Conservation (phyloP, 1,284 basidiomycete genomes). For the Puccinia triticina region DNA sequence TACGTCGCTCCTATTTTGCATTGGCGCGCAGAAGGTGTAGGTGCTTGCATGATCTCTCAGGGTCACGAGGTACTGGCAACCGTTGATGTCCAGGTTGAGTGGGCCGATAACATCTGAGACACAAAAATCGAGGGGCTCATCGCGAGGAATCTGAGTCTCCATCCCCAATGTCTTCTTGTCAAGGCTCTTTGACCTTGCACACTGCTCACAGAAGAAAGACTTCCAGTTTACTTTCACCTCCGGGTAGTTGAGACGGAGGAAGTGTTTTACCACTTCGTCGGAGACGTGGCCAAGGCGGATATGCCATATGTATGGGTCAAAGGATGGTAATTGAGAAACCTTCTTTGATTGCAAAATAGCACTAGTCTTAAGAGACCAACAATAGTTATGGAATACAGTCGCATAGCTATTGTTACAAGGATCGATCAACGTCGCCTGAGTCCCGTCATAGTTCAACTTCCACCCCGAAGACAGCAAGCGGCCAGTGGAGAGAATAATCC, state of each 20-base stretch:
- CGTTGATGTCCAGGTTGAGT: background rate
- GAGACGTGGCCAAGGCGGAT: constrained; percentile 1
- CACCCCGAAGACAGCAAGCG: background rate
- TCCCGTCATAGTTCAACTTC: background rate
- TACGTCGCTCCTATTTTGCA: background rate
- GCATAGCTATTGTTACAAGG: background rate
- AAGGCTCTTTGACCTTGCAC: background rate
- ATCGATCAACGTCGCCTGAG: background rate
- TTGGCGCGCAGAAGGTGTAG: background rate
- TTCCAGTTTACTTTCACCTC: background rate
- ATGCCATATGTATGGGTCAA: background rate
- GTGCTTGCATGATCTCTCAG: background rate
- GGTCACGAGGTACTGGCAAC: background rate
- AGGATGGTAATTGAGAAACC: too few species aligned
- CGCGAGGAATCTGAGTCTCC: too few species aligned
- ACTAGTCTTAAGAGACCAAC: background rate
- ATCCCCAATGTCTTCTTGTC: too few species aligned
- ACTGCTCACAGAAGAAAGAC: constrained; percentile 11
- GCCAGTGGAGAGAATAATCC: background rate
- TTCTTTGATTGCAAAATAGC: background rate
- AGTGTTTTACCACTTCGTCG: background rate
- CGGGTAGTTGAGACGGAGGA: background rate
- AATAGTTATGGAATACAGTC: background rate
- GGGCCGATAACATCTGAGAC: background rate
- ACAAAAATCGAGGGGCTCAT: background rate